Base-by-base conservation (phyloP, 768 basidiomycete species). In the Leccinum disarticulatum region DNA sequence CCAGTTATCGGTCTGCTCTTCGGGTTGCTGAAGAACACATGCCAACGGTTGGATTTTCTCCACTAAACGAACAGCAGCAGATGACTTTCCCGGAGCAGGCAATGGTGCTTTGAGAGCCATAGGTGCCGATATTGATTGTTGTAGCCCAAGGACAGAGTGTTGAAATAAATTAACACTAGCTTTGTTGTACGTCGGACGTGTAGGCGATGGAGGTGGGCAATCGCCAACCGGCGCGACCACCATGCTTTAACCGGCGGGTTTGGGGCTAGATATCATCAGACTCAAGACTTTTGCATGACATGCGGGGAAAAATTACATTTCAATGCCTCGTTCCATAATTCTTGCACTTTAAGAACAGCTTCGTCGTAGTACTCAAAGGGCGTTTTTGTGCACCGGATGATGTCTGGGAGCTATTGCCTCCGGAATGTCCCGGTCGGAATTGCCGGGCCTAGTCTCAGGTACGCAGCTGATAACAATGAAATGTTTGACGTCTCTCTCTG, bases 1-100 rank as follows among this genome's bases (percentile, higher is more conserved):
- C 97, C 97, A 98, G 63, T 95, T 96, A 70, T 97, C 95, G 1
- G 88, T 90, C 70, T 92, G 90, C 64, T 93, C 88, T 76, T 95
- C 90, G 17, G 88, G 89, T 25, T 84, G 82, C 59, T 86, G 87
- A 25, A 91, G 74, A 17, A 80, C 83, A 63, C 88, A 87, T 4
- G 83, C 82, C 56, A 85, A 75, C 4, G 90, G 88, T 53, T 88
- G 70, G 27, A 77, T 77, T 56, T 76, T 77, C 54, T 77, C 76
- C 13, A 74, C 68, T 13, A 77, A 55, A 57, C 71, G 71, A 41
- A 72, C 67, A 30, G 76, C 62, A 11, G 54, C 68, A 4, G 59
- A 55, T 2, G 65, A 54, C 56, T 72, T 69, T 10, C 68, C 59
- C 25, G 61, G 51, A 31, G 66, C 50, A 33, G 62, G 51, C 30